These are phyloP conservation scores for Didymosphaeria variabile DNA, from an alignment of 2,329 filamentous ascomycete species.

Conservation along the genomic window DNA sequence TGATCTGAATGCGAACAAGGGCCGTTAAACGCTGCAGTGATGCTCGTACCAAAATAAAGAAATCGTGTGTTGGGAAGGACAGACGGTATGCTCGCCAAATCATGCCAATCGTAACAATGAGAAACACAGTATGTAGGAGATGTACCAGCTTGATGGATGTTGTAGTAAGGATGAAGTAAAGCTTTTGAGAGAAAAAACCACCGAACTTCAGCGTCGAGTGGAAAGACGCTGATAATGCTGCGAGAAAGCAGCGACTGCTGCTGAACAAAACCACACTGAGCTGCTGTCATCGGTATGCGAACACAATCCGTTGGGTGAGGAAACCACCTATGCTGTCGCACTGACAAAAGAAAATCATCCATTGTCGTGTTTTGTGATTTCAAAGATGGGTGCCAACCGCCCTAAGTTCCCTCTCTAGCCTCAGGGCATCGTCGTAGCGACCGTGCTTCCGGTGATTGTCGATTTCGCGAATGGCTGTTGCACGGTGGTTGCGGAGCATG, in stretches of 20 bases:
- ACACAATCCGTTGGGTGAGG: not conserved
- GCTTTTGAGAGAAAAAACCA: not conserved
- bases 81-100: slow-evolving; percentile 5
- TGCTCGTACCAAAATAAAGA: not conserved
- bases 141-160: not conserved
- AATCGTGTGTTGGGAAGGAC: not conserved
- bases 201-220: not conserved
- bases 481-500: not conserved
- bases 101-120: not conserved
- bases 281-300: not conserved
- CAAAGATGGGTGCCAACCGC: not conserved
- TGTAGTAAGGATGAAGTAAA: not conserved
- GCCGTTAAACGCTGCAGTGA: slow-evolving; percentile 12
- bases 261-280: not conserved
- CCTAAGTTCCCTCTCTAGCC: not conserved
- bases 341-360: not conserved
- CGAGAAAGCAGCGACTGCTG: slow-evolving; percentile 1
- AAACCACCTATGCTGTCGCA: not conserved
- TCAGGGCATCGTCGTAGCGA: not conserved
- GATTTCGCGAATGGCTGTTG: not conserved
- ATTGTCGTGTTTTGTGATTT: not conserved
- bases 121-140: not conserved
- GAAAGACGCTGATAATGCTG: not conserved
- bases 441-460: not conserved
- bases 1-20: not conserved